Conservation (phyloP, 176 grass and related monocot species). For the Metroxylon sagu region DNA sequence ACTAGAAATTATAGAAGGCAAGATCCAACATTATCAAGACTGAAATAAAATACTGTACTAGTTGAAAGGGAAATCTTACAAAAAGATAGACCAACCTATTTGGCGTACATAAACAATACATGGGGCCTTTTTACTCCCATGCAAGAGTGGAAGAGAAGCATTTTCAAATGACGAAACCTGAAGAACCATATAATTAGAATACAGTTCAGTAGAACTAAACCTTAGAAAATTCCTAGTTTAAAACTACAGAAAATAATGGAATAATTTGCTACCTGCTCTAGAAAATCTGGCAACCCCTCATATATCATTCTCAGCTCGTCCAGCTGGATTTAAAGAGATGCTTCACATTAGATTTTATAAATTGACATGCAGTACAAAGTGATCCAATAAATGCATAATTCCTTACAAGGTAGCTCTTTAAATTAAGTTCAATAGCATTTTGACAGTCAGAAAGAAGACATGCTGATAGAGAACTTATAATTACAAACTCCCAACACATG, state of each 20-base stretch:
- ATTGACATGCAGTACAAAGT: not conserved
- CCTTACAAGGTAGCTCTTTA: no score
- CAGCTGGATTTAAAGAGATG: slow-evolving; percentile 32
- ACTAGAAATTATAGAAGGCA: no score
- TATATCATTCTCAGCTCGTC: slow-evolving; percentile 90
- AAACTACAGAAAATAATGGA: slow-evolving; percentile 15
- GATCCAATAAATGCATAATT: no score
- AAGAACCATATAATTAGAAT: slow-evolving; percentile 32
- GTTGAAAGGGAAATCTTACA: no score
- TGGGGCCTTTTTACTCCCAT: slow-evolving; percentile 63
- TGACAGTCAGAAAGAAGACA: no score
- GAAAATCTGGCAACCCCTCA: slow-evolving; percentile 80
- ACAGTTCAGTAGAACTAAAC: no score
- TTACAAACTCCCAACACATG: no score
- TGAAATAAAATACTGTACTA: no score
- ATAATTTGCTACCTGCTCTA: slow-evolving; percentile 62
- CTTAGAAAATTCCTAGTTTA: slow-evolving; percentile 5
- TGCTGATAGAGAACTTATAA: no score
- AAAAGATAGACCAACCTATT: slow-evolving; percentile 57
- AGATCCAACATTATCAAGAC: no score
- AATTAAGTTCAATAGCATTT: no score
- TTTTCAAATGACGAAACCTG: slow-evolving; percentile 82
- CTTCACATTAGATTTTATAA: not conserved
- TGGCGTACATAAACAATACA: slow-evolving; percentile 81
- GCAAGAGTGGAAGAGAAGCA: slow-evolving; percentile 50